phyloP scores from a whole-genome alignment of 305 asterid genomes.

The Euphrasia arctica region DNA sequence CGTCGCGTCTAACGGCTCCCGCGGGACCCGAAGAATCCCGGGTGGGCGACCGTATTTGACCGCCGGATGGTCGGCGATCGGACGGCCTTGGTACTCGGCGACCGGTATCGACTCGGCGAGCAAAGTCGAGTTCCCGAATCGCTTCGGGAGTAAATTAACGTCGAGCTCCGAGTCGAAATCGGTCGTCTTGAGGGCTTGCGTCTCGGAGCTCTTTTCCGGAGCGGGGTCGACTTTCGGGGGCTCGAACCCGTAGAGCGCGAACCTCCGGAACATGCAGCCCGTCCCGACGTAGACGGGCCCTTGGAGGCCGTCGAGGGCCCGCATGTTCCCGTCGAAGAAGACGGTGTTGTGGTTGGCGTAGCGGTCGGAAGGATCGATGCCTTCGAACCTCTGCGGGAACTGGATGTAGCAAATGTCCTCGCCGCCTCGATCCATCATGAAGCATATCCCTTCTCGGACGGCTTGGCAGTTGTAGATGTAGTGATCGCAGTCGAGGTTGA shows the following conservation, averaged over 20 bases:
- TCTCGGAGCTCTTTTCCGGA: neutral
- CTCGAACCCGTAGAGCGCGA: neutral
- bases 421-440: slow-evolving; percentile 2
- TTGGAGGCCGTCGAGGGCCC: slow-evolving; percentile 7
- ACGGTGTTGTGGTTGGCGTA: slow-evolving; percentile 5
- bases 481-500: slow-evolving; percentile 8
- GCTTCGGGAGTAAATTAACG: neutral
- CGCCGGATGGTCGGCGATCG: neutral
- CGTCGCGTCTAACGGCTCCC: neutral
- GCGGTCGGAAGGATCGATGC: neutral
- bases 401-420: slow-evolving; percentile 5
- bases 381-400: slow-evolving; percentile 6
- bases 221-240: neutral
- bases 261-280: slow-evolving; percentile 6
- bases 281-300: slow-evolving; percentile 2
- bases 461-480: slow-evolving; percentile 6
- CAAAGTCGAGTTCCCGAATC: neutral
- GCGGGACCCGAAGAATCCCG: neutral
- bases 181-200: neutral
- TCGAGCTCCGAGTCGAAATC: neutral
- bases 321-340: slow-evolving; percentile 2
- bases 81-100: neutral
- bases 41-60: neutral
- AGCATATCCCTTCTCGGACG: slow-evolving; percentile 4
- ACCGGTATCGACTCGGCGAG: neutral